Conservation (phyloP, 1,284 basidiomycete genomes). For the Coriolopsis trogii region DNA sequence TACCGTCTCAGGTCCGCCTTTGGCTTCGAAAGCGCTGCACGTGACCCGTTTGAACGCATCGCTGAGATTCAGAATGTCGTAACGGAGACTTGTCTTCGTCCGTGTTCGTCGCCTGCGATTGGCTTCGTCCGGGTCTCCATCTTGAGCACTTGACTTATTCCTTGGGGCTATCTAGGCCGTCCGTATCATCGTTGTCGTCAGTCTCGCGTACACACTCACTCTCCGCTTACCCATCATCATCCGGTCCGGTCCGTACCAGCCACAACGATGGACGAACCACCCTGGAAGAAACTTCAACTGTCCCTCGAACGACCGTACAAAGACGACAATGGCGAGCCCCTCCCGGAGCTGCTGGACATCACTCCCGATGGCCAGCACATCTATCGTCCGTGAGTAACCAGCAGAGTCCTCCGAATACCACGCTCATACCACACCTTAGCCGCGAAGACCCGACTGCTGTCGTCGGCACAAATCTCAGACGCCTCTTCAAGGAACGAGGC, state of each 20-base stretch:
- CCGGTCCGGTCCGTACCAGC: neutral
- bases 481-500: constrained; percentile 74
- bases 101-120: neutral
- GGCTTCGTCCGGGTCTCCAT: neutral
- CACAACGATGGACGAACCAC: constrained; percentile 33
- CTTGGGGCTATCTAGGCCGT: neutral
- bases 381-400: constrained; percentile 62
- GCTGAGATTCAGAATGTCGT: too few relatives aligned
- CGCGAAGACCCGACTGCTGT: constrained; percentile 54
- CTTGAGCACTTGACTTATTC: neutral
- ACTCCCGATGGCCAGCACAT: constrained; percentile 66
- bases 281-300: constrained; percentile 63
- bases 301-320: constrained; percentile 79
- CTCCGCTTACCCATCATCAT: neutral
- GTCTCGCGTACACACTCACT: too few relatives aligned
- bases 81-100: too few relatives aligned
- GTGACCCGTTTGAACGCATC: too few relatives aligned
- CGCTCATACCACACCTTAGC: constrained; percentile 35
- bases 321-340: constrained; percentile 64
- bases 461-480: constrained; percentile 63
- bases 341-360: constrained; percentile 71
- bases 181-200: neutral
- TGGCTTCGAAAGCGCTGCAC: neutral
- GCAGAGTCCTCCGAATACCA: neutral
- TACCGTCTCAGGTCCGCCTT: neutral